Base-by-base conservation (phyloP, 202 grass and related monocot genomes). In the Panicum hallii region DNA sequence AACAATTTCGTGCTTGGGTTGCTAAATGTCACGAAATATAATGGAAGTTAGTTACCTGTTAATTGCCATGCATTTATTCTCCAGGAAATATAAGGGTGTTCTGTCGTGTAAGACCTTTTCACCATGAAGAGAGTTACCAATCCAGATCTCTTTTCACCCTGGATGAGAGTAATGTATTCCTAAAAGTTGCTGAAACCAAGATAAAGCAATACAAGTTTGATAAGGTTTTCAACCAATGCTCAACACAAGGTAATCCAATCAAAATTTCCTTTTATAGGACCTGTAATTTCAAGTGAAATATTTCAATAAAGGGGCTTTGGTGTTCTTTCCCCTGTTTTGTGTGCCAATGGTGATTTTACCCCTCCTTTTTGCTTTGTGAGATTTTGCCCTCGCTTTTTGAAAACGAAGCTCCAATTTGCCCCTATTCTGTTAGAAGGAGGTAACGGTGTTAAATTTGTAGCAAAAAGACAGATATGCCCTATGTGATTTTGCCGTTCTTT, bases 181-280 rank as follows among this genome's bases (percentile, higher is more conserved):
- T 95, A 62, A 86, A 85, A 88, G 72, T 94, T 89, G 57, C 86
- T 82, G 89, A 94, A 42, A 90, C 72, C 14, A 99, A 94, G 91
- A 90, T 69, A 87, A 99, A 95, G 70, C 93, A 91, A 89, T 99
- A 99, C 88, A 99, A 88, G 53, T 99, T 99, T 53, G 96, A 95
- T 81, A 94, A 99, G 85, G 96, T 99, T 90, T 99, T 99, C 63
- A 74, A 74, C 47, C 83, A 73, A 82, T 80, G 62, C 72, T 94
- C 93, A 74, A 95, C 90, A 66, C 96, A 99, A 99, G 96, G 96
- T 99, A 95, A 94, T 77, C 57, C 36, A 45, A 83, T 74, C 48
- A 42, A 2, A 81, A 32, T 70, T 63, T 36, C 14, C 20, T 52
- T 61, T 75, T 70, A 58, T 62, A 62, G 12, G 48, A 84, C 19